Conservation (phyloP, 225 moss, liverwort and hornwort species). For the Thuidium tamariscinum region DNA sequence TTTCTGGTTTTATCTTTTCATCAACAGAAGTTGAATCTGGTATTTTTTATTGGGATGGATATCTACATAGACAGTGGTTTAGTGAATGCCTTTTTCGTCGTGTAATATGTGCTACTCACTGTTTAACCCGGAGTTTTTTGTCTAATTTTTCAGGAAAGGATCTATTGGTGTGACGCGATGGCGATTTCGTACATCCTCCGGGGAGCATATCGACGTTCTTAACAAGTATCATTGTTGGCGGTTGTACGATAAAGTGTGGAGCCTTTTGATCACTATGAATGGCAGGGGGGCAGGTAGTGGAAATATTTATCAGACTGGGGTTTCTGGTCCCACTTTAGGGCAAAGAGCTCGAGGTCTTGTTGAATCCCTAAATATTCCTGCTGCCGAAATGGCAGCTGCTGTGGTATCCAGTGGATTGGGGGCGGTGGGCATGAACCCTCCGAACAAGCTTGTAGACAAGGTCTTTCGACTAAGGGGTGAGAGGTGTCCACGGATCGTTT, state of each 20-base stretch:
- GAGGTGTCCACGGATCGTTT: constrained; percentile 61
- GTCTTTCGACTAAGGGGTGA: constrained; percentile 49
- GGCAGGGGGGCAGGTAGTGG: constrained; percentile 57
- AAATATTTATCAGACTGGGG: constrained; percentile 49
- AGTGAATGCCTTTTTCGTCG: not conserved
- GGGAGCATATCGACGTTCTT: constrained; percentile 21
- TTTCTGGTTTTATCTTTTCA: not conserved
- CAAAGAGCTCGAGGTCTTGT: constrained; percentile 78
- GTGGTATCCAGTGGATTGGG: constrained; percentile 77
- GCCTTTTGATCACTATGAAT: constrained; percentile 57
- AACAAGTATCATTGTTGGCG: constrained; percentile 64
- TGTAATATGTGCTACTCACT: not conserved
- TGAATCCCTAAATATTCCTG: constrained; percentile 66
- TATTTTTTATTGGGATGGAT: not conserved
- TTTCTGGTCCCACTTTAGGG: constrained; percentile 57
- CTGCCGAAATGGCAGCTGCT: constrained; percentile 80
- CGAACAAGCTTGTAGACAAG: constrained; percentile 60
- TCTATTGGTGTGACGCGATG: constrained; percentile 28
- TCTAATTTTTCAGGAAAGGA: constrained; percentile 34
- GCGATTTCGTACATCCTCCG: constrained; percentile 33
- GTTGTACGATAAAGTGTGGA: constrained; percentile 68
- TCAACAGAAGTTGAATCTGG: not conserved
- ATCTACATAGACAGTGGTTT: not conserved
- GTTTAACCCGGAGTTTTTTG: not conserved
- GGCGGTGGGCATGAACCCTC: constrained; percentile 57